phyloP scores from a whole-genome alignment of 305 asterid genomes.

The Fraxinus greggii region DNA sequence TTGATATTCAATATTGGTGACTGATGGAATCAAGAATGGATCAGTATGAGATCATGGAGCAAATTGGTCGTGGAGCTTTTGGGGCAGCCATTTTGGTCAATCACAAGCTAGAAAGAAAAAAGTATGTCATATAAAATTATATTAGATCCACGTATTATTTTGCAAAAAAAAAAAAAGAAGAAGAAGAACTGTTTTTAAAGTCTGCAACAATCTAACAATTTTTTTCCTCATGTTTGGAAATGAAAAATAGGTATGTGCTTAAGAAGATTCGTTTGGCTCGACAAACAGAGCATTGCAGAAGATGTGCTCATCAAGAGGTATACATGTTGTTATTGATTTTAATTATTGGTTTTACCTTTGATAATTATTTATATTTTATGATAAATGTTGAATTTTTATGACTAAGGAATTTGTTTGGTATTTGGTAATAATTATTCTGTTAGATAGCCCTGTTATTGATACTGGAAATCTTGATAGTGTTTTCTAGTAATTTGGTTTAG shows the following conservation, averaged over 20 bases:
- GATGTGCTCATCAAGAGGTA: constrained; percentile 98
- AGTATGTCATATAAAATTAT: constrained; percentile 36
- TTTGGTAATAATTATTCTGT: neutral
- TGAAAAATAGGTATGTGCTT: constrained; percentile 65
- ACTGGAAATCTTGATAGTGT: neutral
- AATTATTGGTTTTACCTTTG: constrained; percentile 21
- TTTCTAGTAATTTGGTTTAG: neutral
- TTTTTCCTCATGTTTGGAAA: constrained; percentile 26
- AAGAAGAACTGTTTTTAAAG: neutral
- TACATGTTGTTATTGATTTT: constrained; percentile 3
- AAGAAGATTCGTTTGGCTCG: constrained; percentile 96
- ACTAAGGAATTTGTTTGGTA: neutral
- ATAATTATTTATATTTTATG: neutral
- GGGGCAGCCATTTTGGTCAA: constrained; percentile 94
- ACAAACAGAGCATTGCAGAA: constrained; percentile 91
- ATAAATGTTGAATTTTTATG: neutral
- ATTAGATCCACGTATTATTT: neutral
- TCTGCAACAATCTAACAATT: neutral
- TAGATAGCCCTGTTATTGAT: neutral
- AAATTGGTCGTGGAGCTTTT: constrained; percentile 97
- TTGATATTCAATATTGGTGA: constrained; percentile 31
- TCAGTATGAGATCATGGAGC: constrained; percentile 99
- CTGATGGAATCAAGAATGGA: constrained; percentile 88
- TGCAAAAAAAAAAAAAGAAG: neutral
- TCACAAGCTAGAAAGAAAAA: constrained; percentile 80